Evolutionary conservation across 495 filamentous ascomycete species (phyloP).

Genomic region (Acidiella bohemica): DNA sequence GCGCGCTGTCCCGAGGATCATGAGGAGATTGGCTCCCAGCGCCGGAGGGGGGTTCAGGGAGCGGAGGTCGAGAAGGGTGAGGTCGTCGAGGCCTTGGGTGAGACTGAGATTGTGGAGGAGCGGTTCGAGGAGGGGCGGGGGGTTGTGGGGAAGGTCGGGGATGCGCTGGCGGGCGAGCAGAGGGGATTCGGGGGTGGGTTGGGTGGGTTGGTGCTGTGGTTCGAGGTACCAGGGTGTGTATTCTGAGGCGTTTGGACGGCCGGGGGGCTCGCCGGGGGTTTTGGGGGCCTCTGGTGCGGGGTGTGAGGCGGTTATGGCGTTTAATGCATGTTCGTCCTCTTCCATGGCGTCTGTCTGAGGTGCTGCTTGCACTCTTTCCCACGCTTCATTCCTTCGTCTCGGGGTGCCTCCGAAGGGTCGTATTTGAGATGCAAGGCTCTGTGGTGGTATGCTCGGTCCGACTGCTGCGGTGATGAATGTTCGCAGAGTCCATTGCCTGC

Average conservation of each 20-base stretch:
- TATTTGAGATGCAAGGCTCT: too few relatives aligned
- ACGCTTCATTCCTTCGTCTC: slow-evolving; percentile 1
- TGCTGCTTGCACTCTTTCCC: slow-evolving; percentile 8
- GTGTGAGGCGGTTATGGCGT: slow-evolving; percentile 14
- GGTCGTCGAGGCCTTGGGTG: slow-evolving; percentile 67
- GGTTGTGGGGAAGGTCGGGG: slow-evolving; percentile 58
- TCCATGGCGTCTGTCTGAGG: too few relatives aligned
- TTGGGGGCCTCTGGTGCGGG: too few relatives aligned
- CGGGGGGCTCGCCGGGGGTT: too few relatives aligned
- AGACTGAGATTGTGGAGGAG: slow-evolving; percentile 68
- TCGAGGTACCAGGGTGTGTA: slow-evolving; percentile 79
- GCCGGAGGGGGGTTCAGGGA: slow-evolving; percentile 72
- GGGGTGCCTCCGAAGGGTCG: too few relatives aligned
- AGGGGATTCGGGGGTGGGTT: slow-evolving; percentile 33
- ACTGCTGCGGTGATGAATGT: slow-evolving; percentile 14
- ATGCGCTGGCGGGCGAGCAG: slow-evolving; percentile 50
- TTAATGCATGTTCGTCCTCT: slow-evolving; percentile 6
- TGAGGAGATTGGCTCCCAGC: slow-evolving; percentile 73
- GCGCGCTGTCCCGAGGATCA: slow-evolving; percentile 86
- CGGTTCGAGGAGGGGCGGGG: slow-evolving; percentile 57
- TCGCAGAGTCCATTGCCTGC: slow-evolving; percentile 11
- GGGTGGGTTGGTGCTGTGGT: slow-evolving; percentile 36
- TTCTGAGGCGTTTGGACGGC: background rate
- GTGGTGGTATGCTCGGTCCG: background rate
- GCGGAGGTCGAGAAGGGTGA: slow-evolving; percentile 69